Evolutionary conservation across 164 flowering plant genomes (phyloP), one percentile per base, ranked within the genome.

Genomic region (Annona cherimola): DNA sequence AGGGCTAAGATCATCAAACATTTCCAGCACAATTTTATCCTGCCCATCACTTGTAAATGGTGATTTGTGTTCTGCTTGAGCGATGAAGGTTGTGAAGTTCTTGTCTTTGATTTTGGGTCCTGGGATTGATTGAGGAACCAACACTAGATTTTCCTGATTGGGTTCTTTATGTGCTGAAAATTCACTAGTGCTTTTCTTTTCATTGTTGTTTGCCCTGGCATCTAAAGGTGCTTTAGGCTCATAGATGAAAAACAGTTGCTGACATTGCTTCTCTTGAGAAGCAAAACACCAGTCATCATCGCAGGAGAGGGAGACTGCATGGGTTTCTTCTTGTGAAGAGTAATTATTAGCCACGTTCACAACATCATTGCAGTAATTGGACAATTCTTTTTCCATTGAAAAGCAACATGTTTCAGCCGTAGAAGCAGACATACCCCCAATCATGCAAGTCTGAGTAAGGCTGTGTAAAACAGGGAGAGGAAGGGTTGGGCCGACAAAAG

Each of bases 401-500:
- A 73, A 74, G 19, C 57, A 71, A 69, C 67, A 74, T 26, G 57
- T 46, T 71, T 73, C 70, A 55, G 76, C 81, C 42, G 79, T 71
- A 46, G 69, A 73, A 46, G 67, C 61, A 43, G 76, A 78, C 72
- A 26, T 66, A 6, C 75, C 74, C 54, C 67, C 45, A n/a, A 77
- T 69, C n/a, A 55, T 66, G 44, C 42, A 69, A 59, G 81, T 59
- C 35, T 79, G 83, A 14, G 70, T 69, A 73, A 88, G 83, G 46
- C 78, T 50, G 14, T 72, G 74, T 20, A 89, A 76, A 67, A 88
- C 41, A 18, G 86, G 88, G 68, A 89, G 88, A 50, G 98, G 97
- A 77, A 90, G 78, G 59, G 83, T 82, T 7, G 98, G 96, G 69
- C 97, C 98, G 12, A 90, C 85, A 69, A 85, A 75, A 43, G 70